A percentile compares a stretch with the other conserved stretches of the same genome.
These are phyloP conservation scores for Sistotremastrum niveocremeum DNA, from an alignment of 768 basidiomycete species.

Conservation along the genomic window DNA sequence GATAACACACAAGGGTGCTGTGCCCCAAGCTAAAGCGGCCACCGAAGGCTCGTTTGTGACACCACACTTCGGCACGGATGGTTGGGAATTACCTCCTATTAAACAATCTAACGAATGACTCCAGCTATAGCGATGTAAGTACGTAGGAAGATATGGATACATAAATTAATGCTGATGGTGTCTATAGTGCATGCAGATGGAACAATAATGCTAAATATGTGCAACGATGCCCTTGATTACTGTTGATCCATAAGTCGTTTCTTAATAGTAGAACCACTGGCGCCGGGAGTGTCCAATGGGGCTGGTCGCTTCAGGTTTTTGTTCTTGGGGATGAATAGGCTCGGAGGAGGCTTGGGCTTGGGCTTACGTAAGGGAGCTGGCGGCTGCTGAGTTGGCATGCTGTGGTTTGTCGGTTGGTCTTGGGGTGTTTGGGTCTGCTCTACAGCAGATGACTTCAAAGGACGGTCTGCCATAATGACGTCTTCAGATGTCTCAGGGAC, in stretches of 20 bases:
- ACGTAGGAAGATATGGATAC: neutral
- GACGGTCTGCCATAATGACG: too few species aligned
- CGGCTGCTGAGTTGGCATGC: neutral
- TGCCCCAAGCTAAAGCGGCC: too few species aligned
- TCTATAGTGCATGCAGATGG: neutral
- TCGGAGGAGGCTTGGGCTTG: constrained; percentile 17
- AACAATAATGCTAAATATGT: neutral
- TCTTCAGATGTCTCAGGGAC: too few species aligned
- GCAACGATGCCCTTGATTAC: neutral
- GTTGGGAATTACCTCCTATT: constrained; percentile 83
- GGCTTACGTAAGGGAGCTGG: constrained; percentile 5
- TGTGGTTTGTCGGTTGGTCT: too few species aligned
- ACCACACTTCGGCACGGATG: constrained; percentile 74
- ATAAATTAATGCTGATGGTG: neutral
- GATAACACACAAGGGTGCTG: constrained; percentile 49
- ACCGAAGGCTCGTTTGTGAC: constrained; percentile 54
- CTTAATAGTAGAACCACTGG: neutral
- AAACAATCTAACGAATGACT: constrained; percentile 2
- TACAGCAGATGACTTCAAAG: too few species aligned
- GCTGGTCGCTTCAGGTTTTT: neutral
- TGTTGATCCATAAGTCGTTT: constrained; percentile 11
- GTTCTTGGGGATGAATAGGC: constrained; percentile 55
- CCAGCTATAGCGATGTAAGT: too few species aligned
- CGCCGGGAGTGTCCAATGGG: neutral
- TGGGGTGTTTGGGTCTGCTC: too few species aligned